phyloP scores from a whole-genome alignment of 2,329 filamentous ascomycete species.

The Penicillium sumatraense region DNA sequence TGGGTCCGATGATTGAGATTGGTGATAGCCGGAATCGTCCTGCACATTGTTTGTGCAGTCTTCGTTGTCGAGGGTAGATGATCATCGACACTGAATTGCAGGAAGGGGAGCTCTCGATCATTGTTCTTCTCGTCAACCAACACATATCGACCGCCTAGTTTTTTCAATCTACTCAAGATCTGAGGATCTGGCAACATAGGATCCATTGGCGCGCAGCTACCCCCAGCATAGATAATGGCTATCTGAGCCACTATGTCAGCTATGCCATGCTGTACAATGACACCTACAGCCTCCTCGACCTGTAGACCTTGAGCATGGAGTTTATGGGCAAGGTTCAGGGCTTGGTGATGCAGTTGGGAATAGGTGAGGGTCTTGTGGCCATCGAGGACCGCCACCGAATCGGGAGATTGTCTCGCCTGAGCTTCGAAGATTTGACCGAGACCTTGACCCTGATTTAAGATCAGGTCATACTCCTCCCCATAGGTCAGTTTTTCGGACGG shows the following conservation, averaged over 20 bases:
- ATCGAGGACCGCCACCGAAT: constrained; percentile 15
- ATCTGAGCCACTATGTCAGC: constrained; percentile 26
- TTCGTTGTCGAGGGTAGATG: not conserved
- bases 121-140: constrained; percentile 10
- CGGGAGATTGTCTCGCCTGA: constrained; percentile 5
- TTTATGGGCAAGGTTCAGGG: constrained; percentile 4
- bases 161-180: constrained; percentile 18
- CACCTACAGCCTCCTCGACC: constrained; percentile 23
- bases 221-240: constrained; percentile 29
- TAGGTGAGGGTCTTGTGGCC: constrained; percentile 11
- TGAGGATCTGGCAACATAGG: constrained; percentile 22
- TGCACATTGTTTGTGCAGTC: not conserved
- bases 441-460: constrained; percentile 11
- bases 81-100: not conserved
- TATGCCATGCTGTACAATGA: constrained; percentile 22
- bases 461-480: constrained; percentile 13
- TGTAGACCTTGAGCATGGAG: not conserved
- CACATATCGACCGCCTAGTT: constrained; percentile 10
- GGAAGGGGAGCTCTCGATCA: not conserved
- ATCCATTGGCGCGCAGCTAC: constrained; percentile 28
- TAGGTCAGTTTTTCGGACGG: constrained; percentile 1
- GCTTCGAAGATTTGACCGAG: constrained; percentile 17
- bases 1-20: constrained; percentile 18
- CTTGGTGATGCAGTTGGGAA: constrained; percentile 12
- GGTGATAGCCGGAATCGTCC: constrained; percentile 1